Evolutionary conservation across 2,329 filamentous ascomycete genomes (phyloP).

Genomic region (Cadophora gregata): DNA sequence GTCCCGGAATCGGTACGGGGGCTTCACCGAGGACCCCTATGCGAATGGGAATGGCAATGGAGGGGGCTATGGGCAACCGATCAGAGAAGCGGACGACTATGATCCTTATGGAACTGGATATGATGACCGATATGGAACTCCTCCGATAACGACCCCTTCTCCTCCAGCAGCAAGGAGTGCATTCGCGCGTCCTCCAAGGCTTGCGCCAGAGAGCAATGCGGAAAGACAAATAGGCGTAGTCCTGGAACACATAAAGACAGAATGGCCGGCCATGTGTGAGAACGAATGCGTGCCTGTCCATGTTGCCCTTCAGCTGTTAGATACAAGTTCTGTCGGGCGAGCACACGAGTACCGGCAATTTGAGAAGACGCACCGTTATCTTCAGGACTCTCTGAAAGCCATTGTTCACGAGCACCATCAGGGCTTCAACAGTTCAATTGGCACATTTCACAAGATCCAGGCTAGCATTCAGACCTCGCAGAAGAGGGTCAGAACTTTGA

Average conservation of each 20-base stretch:
- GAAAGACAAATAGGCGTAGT: slow-evolving; percentile 52
- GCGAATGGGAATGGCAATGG: slow-evolving; percentile 38
- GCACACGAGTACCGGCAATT: slow-evolving; percentile 90
- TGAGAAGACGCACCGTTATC: slow-evolving; percentile 79
- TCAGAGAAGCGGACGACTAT: slow-evolving; percentile 40
- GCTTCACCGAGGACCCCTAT: slow-evolving; percentile 42
- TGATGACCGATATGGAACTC: slow-evolving; percentile 39
- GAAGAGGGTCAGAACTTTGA: slow-evolving; percentile 79
- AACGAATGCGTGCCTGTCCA: slow-evolving; percentile 92
- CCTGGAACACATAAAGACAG: slow-evolving; percentile 80
- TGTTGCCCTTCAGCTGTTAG: slow-evolving; percentile 91
- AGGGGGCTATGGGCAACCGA: slow-evolving; percentile 35
- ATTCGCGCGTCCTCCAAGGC: slow-evolving; percentile 32
- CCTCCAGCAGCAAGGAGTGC: slow-evolving; percentile 34
- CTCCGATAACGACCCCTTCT: slow-evolving; percentile 33
- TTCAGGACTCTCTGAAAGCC: slow-evolving; percentile 90
- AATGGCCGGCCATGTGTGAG: slow-evolving; percentile 92
- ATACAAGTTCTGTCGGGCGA: slow-evolving; percentile 89
- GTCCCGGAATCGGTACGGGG: slow-evolving; percentile 44
- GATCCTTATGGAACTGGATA: slow-evolving; percentile 42
- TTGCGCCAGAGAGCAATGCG: slow-evolving; percentile 39
- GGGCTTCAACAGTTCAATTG: slow-evolving; percentile 98
- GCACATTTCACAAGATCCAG: slow-evolving; percentile 98
- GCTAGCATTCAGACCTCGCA: slow-evolving; percentile 89
- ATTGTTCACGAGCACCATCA: slow-evolving; percentile 99